Conservation (phyloP, 352 stramenopile species). For the Globisporangium cederbergense region DNA sequence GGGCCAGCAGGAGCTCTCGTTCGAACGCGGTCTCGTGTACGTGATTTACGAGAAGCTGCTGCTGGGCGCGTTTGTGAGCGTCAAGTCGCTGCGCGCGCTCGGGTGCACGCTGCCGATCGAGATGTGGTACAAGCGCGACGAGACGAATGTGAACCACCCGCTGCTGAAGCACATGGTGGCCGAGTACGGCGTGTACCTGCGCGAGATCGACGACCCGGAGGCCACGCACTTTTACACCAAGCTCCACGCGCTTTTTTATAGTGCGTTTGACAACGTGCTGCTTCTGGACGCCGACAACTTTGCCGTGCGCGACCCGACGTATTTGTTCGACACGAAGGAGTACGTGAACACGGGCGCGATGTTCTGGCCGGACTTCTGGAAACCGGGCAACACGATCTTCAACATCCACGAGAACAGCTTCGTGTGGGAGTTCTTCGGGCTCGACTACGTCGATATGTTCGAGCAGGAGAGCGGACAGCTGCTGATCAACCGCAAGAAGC, state of each 20-base stretch:
- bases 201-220: slow-evolving; percentile 38
- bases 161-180: slow-evolving; percentile 35
- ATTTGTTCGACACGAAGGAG: slow-evolving; percentile 30
- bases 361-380: slow-evolving; percentile 26
- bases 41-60: slow-evolving; percentile 28
- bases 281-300: slow-evolving; percentile 65
- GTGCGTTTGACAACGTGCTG: slow-evolving; percentile 49
- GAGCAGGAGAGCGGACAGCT: slow-evolving; percentile 26
- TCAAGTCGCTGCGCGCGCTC: slow-evolving; percentile 31
- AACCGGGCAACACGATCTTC: slow-evolving; percentile 22
- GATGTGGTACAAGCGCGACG: slow-evolving; percentile 45
- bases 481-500: slow-evolving; percentile 17
- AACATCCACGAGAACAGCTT: slow-evolving; percentile 24
- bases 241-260: slow-evolving; percentile 50
- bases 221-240: slow-evolving; percentile 58
- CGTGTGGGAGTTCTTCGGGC: slow-evolving; percentile 21
- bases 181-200: slow-evolving; percentile 38
- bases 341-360: slow-evolving; percentile 18
- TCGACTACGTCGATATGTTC: slow-evolving; percentile 25
- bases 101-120: slow-evolving; percentile 53
- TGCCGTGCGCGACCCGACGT: slow-evolving; percentile 47
- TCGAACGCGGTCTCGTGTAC: slow-evolving; percentile 23
- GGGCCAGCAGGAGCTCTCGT: slow-evolving; percentile 18
- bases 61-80: slow-evolving; percentile 18
- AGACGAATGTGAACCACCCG: slow-evolving; percentile 34